These are phyloP conservation scores for Mycena citricolor DNA, from an alignment of 1,284 basidiomycete genomes.

Conservation along the genomic window DNA sequence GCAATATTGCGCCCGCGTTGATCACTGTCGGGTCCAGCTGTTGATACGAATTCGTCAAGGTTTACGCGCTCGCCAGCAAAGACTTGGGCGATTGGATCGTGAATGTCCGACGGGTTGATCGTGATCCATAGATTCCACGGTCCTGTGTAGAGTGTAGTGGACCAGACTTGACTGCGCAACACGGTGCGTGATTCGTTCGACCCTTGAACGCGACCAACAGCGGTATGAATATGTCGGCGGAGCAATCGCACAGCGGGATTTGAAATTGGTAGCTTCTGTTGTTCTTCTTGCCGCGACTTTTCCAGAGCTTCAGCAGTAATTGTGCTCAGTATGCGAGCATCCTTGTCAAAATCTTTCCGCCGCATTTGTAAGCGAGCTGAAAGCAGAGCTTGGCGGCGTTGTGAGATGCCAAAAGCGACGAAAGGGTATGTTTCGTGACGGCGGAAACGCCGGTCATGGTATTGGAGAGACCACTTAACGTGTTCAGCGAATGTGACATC, in stretches of 20 bases:
- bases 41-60: constrained; percentile 29
- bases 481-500: constrained; percentile 34
- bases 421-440: constrained; percentile 35
- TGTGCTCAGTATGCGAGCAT: constrained; percentile 7
- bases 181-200: constrained; percentile 24
- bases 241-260: constrained; percentile 9
- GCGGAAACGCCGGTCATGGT: constrained; percentile 35
- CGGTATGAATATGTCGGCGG: constrained; percentile 20
- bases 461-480: constrained; percentile 35
- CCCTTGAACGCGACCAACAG: constrained; percentile 22
- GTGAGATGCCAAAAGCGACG: constrained; percentile 34
- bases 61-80: constrained; percentile 36
- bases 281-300: constrained; percentile 7
- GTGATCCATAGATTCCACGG: constrained; percentile 7
- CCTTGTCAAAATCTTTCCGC: constrained; percentile 10
- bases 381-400: constrained; percentile 28
- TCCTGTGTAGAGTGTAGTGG: constrained; percentile 1
- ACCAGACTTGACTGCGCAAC: constrained; percentile 13
- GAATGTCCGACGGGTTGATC: constrained; percentile 2
- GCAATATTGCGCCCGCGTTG: constrained; percentile 29
- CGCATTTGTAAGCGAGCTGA: constrained; percentile 27
- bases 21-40: constrained; percentile 23
- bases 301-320: background rate
- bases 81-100: constrained; percentile 29
- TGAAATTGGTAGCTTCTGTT: background rate